Evolutionary conservation across 352 stramenopile genomes (phyloP).

Genomic region (Pseudoperonospora humuli): DNA sequence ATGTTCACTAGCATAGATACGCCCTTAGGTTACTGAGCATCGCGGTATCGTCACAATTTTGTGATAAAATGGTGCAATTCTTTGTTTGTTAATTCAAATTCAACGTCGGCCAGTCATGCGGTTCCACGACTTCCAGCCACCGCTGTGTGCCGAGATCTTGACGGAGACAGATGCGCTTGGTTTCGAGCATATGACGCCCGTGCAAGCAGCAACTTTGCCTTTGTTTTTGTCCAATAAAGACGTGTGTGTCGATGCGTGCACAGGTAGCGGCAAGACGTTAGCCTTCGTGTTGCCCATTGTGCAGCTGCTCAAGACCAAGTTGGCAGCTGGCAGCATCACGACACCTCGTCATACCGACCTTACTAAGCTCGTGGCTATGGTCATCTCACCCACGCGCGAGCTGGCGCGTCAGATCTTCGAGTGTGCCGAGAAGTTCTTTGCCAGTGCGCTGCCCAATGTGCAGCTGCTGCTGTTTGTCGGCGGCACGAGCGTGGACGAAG

Average conservation of each 20-base stretch:
- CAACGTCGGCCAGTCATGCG: no score
- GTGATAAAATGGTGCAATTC: no score
- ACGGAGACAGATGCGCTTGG: constrained; percentile 62
- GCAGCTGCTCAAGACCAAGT: constrained; percentile 78
- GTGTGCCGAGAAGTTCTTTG: constrained; percentile 58
- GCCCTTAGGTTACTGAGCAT: no score
- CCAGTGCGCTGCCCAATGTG: constrained; percentile 48
- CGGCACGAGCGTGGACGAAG: constrained; percentile 84
- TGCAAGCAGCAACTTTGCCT: constrained; percentile 86
- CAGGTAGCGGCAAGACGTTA: constrained; percentile 92
- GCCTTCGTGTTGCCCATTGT: constrained; percentile 93
- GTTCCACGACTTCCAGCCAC: constrained; percentile 77
- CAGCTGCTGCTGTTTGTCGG: constrained; percentile 86
- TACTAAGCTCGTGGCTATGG: constrained; percentile 70
- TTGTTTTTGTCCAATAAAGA: constrained; percentile 92
- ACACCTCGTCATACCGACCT: constrained; percentile 38
- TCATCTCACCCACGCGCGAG: constrained; percentile 87
- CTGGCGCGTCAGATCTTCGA: constrained; percentile 83
- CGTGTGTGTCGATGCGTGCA: constrained; percentile 92
- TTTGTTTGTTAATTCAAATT: no score
- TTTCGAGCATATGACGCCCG: constrained; percentile 88
- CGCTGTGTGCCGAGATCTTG: constrained; percentile 69
- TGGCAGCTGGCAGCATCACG: constrained; percentile 52
- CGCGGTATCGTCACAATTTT: no score
- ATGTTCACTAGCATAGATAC: no score